Evolutionary conservation across 2,329 filamentous ascomycete species (phyloP), one percentile per base, ranked within the genome.

Genomic region (Colletotrichum sp.): DNA sequence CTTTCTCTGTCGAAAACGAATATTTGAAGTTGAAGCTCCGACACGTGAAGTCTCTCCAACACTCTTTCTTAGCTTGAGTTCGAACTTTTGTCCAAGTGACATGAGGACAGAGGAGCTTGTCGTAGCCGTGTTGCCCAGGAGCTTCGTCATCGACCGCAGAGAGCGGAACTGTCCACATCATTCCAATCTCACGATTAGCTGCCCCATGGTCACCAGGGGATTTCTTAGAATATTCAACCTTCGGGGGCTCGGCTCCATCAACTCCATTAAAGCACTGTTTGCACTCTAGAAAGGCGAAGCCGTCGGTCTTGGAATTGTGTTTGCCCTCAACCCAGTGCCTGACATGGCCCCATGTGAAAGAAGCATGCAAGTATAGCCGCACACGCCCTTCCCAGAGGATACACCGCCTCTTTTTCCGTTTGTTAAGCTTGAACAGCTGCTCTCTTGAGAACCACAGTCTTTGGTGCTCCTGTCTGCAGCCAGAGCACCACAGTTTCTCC

Each of bases 111-210:
- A 28, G 52, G 24, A 56, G 21, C 21, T 56, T 7, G 21, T 56
- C 52, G 52, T 24, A 16, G 18, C 38, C 0, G 0, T 48, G 15
- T 9, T 26, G 21, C 0, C 7, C 21, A 15, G 21, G 21, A 28
- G 15, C 0, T 8, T 18, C 21, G 52, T 0, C 24, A 0, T 56
- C 52, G 12, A 56, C 21, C 0, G 52, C 21, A 0, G 21, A 18
- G 0, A 24, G 24, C 0, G 52, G 52, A 10, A 30, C 36, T 4
- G 32, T 15, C 32, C 32, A 34, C 32, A 12, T 34, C 32, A 34
- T 34, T 34, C 12, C 32, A 2, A 34, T 34, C 32, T 34, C 32
- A 34, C 32, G 32, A 34, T 34, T 34, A 5, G 32, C 32, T 34
- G 32, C 32, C 32, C 34, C 34, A 36, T 34, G 32, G 32, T 34